These are phyloP conservation scores for Ricinus communis DNA, from an alignment of 345 rosid genomes.

Conservation along the genomic window DNA sequence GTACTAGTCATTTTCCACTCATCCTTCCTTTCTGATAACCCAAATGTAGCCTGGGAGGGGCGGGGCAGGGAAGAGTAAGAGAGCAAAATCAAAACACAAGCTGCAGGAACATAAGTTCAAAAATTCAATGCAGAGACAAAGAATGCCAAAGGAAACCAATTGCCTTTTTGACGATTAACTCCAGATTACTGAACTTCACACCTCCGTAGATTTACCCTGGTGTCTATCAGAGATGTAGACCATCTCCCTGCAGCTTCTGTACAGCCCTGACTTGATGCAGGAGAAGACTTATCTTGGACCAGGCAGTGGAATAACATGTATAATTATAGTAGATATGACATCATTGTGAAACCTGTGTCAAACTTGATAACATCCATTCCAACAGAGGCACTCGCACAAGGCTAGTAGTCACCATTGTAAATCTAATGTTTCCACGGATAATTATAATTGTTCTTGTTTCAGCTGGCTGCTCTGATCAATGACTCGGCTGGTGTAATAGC, in stretches of 20 bases:
- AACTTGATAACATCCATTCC: neutral
- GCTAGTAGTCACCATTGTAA: too few species aligned
- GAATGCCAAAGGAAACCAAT: neutral
- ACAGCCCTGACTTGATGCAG: neutral
- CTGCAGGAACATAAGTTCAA: too few species aligned
- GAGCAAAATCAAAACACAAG: too few species aligned
- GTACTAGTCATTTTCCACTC: constrained; percentile 32
- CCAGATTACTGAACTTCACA: neutral
- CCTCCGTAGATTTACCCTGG: too few species aligned
- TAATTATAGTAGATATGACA: neutral
- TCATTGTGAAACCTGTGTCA: neutral
- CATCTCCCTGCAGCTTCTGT: neutral
- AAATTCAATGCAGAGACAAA: neutral
- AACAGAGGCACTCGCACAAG: too few species aligned
- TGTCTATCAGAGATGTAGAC: too few species aligned
- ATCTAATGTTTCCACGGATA: neutral
- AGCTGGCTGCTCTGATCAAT: constrained; percentile 88
- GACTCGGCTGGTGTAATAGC: constrained; percentile 90
- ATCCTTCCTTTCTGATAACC: neutral
- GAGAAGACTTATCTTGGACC: neutral
- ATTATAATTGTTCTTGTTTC: constrained; percentile 23
- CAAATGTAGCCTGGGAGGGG: neutral
- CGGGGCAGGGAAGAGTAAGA: too few species aligned
- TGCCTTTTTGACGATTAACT: neutral
- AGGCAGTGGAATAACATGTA: neutral